Conservation (phyloP, 106 monocot species). For the Dioscorea alata region DNA sequence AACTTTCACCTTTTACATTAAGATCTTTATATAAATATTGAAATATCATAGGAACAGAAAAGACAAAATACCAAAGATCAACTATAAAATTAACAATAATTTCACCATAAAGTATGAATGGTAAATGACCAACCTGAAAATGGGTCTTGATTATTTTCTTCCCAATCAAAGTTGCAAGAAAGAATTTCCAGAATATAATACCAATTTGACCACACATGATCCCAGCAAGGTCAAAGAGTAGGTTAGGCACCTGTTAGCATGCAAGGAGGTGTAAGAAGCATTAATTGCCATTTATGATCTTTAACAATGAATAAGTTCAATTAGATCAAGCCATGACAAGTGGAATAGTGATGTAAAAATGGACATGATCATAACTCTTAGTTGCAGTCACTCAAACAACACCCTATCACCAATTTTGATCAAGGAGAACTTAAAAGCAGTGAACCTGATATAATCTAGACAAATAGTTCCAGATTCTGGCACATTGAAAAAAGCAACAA, state of each 20-base stretch:
- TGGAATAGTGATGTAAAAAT: neutral
- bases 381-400: neutral
- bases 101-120: too few relatives aligned
- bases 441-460: too few relatives aligned
- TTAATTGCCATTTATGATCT: neutral
- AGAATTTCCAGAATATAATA: conserved; percentile 82
- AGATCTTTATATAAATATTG: too few relatives aligned
- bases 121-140: conserved; percentile 38
- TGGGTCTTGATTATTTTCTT: conserved; percentile 78
- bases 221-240: conserved; percentile 80
- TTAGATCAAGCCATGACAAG: neutral
- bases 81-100: too few relatives aligned
- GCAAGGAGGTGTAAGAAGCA: neutral
- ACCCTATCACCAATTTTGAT: neutral
- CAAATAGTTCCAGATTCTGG: too few relatives aligned
- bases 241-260: conserved; percentile 57
- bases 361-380: neutral
- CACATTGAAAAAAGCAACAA: too few relatives aligned
- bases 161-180: conserved; percentile 72
- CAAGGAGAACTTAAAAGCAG: too few relatives aligned
- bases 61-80: too few relatives aligned
- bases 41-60: too few relatives aligned
- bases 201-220: conserved; percentile 87
- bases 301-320: neutral
- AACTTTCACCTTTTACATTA: too few relatives aligned